Conservation (phyloP, 768 basidiomycete genomes). For the Auricularia sp. region DNA sequence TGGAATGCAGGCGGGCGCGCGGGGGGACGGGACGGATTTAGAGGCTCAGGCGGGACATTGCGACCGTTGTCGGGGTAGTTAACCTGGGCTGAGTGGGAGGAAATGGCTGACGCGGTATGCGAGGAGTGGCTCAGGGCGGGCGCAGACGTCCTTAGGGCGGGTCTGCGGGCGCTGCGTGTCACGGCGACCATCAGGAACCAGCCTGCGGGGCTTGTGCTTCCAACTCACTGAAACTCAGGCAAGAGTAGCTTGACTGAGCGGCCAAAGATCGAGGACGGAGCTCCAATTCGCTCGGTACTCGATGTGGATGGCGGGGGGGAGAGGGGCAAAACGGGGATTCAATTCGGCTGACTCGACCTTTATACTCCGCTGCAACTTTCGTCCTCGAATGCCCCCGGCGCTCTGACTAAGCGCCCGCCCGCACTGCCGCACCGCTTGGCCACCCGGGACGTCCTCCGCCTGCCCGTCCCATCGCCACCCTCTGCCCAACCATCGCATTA, state of each 20-base stretch:
- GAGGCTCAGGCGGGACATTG: not conserved
- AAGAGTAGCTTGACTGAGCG: not conserved
- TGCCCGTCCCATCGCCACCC: no score
- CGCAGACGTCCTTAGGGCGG: not conserved
- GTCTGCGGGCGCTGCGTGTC: constrained; percentile 2
- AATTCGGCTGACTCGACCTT: not conserved
- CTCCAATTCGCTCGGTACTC: not conserved
- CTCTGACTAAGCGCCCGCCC: not conserved
- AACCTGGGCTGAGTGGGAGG: not conserved
- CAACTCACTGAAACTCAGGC: not conserved
- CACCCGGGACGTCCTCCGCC: no score
- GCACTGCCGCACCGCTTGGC: not conserved
- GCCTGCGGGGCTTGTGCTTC: not conserved
- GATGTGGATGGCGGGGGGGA: not conserved
- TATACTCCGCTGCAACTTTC: not conserved
- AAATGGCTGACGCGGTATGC: constrained; percentile 1
- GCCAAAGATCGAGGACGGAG: not conserved
- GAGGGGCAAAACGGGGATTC: not conserved
- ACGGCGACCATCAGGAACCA: not conserved
- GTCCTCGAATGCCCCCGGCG: not conserved
- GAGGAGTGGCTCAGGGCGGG: not conserved
- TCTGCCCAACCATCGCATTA: no score
- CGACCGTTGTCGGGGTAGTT: not conserved
- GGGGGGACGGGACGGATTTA: not conserved
- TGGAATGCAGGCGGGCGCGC: not conserved